These are phyloP conservation scores for Botrytis pseudocinerea DNA, from an alignment of 2,329 filamentous ascomycete species.

Conservation along the genomic window DNA sequence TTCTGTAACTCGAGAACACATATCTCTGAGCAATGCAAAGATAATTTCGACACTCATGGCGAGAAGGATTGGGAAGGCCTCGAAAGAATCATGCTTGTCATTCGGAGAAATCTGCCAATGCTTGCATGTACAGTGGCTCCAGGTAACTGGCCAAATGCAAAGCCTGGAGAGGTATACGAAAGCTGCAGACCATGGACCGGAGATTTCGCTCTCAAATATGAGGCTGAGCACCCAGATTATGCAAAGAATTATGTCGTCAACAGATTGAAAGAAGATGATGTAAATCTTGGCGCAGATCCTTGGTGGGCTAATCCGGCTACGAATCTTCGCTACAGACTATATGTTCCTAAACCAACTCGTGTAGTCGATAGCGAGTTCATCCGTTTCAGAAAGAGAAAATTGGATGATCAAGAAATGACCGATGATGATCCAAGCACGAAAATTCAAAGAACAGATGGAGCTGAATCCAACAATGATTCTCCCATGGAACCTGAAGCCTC, in stretches of 20 bases:
- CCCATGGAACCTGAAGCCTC: too few species aligned
- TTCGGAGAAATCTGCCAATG: background rate
- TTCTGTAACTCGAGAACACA: background rate
- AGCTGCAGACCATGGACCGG: background rate
- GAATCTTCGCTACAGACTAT: too few species aligned
- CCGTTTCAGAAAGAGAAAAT: too few species aligned
- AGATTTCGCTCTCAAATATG: background rate
- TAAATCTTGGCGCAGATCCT: background rate
- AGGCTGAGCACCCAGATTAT: background rate
- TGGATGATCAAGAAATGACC: too few species aligned
- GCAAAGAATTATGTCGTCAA: background rate
- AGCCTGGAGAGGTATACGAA: background rate
- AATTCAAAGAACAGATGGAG: too few species aligned
- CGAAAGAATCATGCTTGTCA: background rate
- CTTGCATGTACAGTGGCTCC: background rate
- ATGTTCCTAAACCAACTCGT: too few species aligned
- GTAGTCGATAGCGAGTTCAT: too few species aligned
- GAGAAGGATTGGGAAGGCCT: background rate
- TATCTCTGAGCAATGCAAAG: conserved; percentile 5
- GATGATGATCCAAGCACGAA: too few species aligned
- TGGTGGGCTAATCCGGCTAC: background rate
- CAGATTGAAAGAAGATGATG: background rate
- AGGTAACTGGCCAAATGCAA: background rate
- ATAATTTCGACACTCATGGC: background rate
- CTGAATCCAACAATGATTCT: too few species aligned